Percentiles rank a stretch among this genome's conserved stretches.
These are phyloP conservation scores for Chlorophyllum brunneum DNA, from an alignment of 768 basidiomycete genomes.

Conservation along the genomic window DNA sequence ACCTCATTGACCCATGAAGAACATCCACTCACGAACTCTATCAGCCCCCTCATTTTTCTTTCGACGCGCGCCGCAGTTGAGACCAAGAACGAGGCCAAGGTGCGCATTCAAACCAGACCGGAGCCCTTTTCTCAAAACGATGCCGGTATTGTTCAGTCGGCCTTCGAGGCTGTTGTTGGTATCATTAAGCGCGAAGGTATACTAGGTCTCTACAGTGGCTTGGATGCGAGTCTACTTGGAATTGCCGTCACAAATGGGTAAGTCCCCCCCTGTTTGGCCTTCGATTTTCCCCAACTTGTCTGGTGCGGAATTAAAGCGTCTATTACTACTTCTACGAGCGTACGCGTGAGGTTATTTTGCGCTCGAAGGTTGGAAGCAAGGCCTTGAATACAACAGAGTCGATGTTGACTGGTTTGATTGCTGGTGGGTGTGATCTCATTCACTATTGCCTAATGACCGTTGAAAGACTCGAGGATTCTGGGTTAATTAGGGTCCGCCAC, in stretches of 20 bases:
- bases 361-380: constrained; percentile 53
- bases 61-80: constrained; percentile 93
- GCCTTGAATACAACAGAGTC: constrained; percentile 84
- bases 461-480: constrained; percentile 1
- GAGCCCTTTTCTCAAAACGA: constrained; percentile 1
- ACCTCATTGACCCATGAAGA: constrained; percentile 12
- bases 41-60: constrained; percentile 85
- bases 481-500: constrained; percentile 76
- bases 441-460: background rate
- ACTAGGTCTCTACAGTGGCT: constrained; percentile 80
- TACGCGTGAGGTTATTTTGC: constrained; percentile 54
- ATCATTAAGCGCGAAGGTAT: constrained; percentile 84
- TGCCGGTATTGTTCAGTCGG: constrained; percentile 39
- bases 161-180: constrained; percentile 64
- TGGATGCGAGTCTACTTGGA: constrained; percentile 81
- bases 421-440: constrained; percentile 45
- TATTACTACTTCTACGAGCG: constrained; percentile 94
- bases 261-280: constrained; percentile 17
- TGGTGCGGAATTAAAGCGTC: constrained; percentile 43
- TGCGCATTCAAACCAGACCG: constrained; percentile 22
- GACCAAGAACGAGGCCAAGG: constrained; percentile 75
- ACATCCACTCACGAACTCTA: constrained; percentile 9
- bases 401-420: constrained; percentile 83
- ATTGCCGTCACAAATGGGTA: constrained; percentile 93
- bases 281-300: background rate